A percentile compares a stretch with the other conserved stretches of the same genome.
Conservation (phyloP, 768 basidiomycete species). For the Leccinum variicolor region DNA sequence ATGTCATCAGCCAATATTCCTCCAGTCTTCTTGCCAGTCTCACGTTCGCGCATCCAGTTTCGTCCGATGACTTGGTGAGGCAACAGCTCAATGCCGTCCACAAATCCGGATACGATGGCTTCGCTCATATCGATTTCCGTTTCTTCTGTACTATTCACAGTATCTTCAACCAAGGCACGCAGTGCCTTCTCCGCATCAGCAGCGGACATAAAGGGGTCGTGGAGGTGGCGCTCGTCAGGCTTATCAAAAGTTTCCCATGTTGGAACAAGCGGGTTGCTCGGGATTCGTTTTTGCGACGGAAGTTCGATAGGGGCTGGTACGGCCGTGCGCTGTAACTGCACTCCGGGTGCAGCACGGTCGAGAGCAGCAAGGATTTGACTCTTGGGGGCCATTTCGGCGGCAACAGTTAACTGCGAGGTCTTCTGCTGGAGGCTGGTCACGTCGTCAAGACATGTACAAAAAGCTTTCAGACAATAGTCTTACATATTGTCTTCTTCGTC, state of each 20-base stretch:
- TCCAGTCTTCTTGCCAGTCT: slow-evolving; percentile 72
- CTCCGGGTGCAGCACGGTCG: slow-evolving; percentile 19
- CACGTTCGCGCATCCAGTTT: slow-evolving; percentile 84
- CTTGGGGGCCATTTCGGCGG: slow-evolving; percentile 1
- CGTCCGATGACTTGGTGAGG: slow-evolving; percentile 89
- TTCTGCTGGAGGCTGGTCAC: slow-evolving; percentile 4
- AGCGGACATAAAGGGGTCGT: slow-evolving; percentile 36
- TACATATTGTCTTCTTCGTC: slow-evolving; percentile 25
- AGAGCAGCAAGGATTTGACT: slow-evolving; percentile 21
- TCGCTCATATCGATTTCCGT: slow-evolving; percentile 55
- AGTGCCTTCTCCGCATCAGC: slow-evolving; percentile 75
- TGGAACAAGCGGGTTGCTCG: slow-evolving; percentile 9
- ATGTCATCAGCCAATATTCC: slow-evolving; percentile 93
- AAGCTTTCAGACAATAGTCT: background rate
- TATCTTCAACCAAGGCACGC: slow-evolving; percentile 70
- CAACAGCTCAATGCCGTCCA: slow-evolving; percentile 62
- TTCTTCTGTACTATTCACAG: slow-evolving; percentile 50
- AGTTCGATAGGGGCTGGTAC: slow-evolving; percentile 34
- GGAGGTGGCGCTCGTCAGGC: slow-evolving; percentile 21
- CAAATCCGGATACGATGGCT: slow-evolving; percentile 74
- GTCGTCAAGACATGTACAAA: slow-evolving; percentile 7
- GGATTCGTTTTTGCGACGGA: slow-evolving; percentile 17
- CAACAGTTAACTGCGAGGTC: background rate
- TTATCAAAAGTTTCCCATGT: slow-evolving; percentile 32
- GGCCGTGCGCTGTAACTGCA: slow-evolving; percentile 16